Evolutionary conservation across 2,329 filamentous ascomycete species (phyloP).

Genomic region (Myriosclerotinia curreyana): DNA sequence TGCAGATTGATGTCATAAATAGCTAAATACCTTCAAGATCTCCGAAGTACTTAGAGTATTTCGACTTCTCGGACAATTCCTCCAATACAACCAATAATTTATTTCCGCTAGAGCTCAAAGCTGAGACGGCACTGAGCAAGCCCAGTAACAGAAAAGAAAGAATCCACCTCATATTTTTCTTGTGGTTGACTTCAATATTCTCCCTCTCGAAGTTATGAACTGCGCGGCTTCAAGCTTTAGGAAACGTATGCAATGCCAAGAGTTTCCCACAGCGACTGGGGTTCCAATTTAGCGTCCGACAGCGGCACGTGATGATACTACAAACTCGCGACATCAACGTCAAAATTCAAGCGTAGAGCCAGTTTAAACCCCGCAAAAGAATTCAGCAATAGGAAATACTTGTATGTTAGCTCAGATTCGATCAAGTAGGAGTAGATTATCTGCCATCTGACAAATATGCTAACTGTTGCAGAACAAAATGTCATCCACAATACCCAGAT

Average conservation of each 20-base stretch:
- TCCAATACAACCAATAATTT: constrained; percentile 85
- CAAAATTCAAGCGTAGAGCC: constrained; percentile 18
- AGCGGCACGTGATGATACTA: constrained; percentile 27
- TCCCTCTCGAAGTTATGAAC: constrained; percentile 20
- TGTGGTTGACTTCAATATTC: constrained; percentile 29
- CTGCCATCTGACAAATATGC: neutral
- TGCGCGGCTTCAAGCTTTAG: constrained; percentile 37
- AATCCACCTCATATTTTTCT: constrained; percentile 65
- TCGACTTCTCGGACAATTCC: constrained; percentile 72
- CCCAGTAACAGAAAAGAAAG: constrained; percentile 67
- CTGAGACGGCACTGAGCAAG: constrained; percentile 65
- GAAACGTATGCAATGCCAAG: constrained; percentile 41
- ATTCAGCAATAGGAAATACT: constrained; percentile 5
- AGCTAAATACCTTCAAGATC: constrained; percentile 62
- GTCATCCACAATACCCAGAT: constrained; percentile 63
- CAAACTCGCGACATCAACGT: constrained; percentile 26
- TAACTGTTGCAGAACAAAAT: constrained; percentile 47
- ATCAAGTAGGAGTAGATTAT: neutral
- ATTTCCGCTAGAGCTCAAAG: constrained; percentile 74
- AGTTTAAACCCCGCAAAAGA: constrained; percentile 5
- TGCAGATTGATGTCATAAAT: constrained; percentile 23
- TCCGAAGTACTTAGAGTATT: constrained; percentile 77
- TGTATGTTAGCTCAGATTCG: neutral
- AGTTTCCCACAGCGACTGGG: constrained; percentile 24
- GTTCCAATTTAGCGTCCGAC: constrained; percentile 20